Evolutionary conservation across 176 grass and related monocot species (phyloP).

Genomic region (Metroxylon sagu): DNA sequence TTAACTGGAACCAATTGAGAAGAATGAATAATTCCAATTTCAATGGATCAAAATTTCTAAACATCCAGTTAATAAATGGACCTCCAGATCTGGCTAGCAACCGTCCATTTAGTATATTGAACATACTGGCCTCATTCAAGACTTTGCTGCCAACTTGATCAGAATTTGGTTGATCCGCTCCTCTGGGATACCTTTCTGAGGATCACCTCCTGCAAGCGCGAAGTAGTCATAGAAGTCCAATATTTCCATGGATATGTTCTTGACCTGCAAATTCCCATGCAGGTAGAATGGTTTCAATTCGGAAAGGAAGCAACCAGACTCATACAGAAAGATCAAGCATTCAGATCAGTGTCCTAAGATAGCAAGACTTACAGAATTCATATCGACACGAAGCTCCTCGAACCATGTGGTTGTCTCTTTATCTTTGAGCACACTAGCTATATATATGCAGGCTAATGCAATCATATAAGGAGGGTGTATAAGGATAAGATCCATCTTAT

Average conservation of each 20-base stretch:
- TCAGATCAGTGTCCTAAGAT: not conserved
- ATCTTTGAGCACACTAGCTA: constrained; percentile 67
- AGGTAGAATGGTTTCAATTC: not conserved
- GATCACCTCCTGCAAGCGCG: constrained; percentile 34
- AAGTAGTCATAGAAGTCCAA: constrained; percentile 81
- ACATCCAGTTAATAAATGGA: too few relatives aligned
- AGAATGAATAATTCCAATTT: too few relatives aligned
- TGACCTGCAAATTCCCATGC: constrained; percentile 36
- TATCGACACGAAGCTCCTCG: constrained; percentile 85
- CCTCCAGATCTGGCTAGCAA: too few relatives aligned
- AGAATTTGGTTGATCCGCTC: constrained; percentile 73
- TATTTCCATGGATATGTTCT: constrained; percentile 92
- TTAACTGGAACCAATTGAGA: too few relatives aligned
- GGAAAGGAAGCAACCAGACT: not conserved
- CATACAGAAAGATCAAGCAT: not conserved
- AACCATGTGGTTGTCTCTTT: constrained; percentile 85
- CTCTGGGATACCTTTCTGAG: constrained; percentile 43
- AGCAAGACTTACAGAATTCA: constrained; percentile 57
- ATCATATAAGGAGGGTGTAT: constrained; percentile 94
- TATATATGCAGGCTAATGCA: constrained; percentile 93
- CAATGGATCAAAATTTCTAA: too few relatives aligned
- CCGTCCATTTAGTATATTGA: too few relatives aligned
- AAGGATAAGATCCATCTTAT: constrained; percentile 95
- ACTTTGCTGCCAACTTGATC: constrained; percentile 42
- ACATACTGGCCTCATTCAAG: not conserved